Evolutionary conservation across 257 asterid genomes (phyloP).

Genomic region (Striga asiatica): DNA sequence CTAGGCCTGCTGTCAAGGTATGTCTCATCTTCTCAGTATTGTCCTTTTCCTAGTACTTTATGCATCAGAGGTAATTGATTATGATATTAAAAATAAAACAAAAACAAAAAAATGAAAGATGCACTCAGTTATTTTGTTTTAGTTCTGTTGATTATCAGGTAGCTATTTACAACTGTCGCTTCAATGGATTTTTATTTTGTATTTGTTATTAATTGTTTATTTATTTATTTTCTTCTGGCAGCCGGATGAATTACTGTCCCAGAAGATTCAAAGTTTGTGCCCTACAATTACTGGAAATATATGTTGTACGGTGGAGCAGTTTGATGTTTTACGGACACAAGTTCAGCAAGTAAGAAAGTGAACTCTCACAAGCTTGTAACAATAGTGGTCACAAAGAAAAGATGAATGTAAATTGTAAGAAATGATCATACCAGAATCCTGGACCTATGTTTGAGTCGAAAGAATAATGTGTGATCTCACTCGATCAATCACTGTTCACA

Average conservation of each 20-base stretch:
- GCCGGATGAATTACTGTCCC: slow-evolving; percentile 78
- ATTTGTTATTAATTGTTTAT: slow-evolving; percentile 2
- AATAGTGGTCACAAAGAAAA: no score
- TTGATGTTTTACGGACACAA: slow-evolving; percentile 69
- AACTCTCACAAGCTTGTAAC: slow-evolving; percentile 1
- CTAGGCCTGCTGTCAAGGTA: slow-evolving; percentile 70
- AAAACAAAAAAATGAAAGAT: no score
- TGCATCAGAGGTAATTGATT: neutral
- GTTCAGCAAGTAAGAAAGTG: slow-evolving; percentile 80
- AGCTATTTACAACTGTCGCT: no score
- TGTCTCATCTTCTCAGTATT: neutral
- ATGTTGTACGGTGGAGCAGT: slow-evolving; percentile 86
- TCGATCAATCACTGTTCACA: no score
- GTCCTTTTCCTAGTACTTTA: no score
- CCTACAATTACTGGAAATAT: slow-evolving; percentile 89
- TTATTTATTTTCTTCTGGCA: slow-evolving; percentile 23
- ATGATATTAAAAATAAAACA: no score
- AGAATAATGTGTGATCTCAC: no score
- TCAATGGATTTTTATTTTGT: neutral
- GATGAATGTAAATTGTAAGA: no score
- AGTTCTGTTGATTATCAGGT: no score
- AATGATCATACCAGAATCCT: no score
- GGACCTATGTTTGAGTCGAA: no score
- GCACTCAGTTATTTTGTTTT: no score
- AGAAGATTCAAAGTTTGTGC: slow-evolving; percentile 92